Base-by-base conservation (phyloP, 257 asterid species). In the Solanum pinnatisectum region DNA sequence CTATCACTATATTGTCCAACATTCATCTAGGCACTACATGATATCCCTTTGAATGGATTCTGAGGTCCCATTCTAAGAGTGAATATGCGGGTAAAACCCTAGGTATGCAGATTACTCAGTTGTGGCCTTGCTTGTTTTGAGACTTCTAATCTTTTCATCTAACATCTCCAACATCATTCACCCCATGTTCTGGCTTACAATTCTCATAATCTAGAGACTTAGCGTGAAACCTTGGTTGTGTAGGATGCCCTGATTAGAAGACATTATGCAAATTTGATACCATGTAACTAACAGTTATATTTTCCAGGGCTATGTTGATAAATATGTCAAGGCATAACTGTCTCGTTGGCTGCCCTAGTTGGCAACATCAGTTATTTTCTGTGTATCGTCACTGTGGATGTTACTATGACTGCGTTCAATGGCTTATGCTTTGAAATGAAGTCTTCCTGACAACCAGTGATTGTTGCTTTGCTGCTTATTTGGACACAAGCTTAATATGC, bases 221-320 rank as follows among this genome's bases (percentile, higher is more conserved):
- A 2, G 15, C 30, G 14, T 46, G 27, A 49, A 49, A 49, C 70
- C 86, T 49, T 49, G 86, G 85, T 46, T 81, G 85, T 81, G 67
- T 81, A 46, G 85, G 32, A 82, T 82, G 44, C 42, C 60, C 32
- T 49, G 40, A 15, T 44, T 79, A 44, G 40, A 82, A 82, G 86
- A 32, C 70, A 49, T 49, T 49, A 81, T 46, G 70, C 86, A 82
- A 49, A 49, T 18, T 82, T 39, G 36, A 18, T 82, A 30, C 44
- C 40, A 82, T 82, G 70, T 52, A 82, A 46, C 30, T 82, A 49
- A 60, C 76, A 10, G 39, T 77, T 40, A 40, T 84, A 22, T 74
- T 27, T 83, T 95, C 90, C 98, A 95, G 99, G 99, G 99, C 30
- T 95, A 96, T 89, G 97, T 96, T 83, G 98, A 96, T 92, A 96